These are phyloP conservation scores for Boletus huronensis DNA, from an alignment of 768 basidiomycete species.

Conservation along the genomic window DNA sequence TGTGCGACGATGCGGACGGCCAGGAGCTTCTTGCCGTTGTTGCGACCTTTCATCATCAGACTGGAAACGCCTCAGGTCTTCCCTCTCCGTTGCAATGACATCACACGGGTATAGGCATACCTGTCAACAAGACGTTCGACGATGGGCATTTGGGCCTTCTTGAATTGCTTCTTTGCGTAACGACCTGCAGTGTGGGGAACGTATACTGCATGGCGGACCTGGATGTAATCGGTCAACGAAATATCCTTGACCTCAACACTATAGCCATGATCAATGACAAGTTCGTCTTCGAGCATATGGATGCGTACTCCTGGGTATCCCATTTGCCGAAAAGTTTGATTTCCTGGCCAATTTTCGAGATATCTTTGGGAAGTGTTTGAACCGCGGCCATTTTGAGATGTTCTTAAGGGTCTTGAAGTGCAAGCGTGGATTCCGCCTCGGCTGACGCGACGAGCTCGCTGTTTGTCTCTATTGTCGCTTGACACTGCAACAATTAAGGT, in stretches of 20 bases:
- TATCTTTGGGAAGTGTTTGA: slow-evolving; percentile 76
- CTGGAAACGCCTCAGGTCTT: slow-evolving; percentile 36
- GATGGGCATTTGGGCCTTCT: slow-evolving; percentile 99
- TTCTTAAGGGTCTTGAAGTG: slow-evolving; percentile 31
- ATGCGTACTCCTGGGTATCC: slow-evolving; percentile 91
- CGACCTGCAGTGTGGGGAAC: slow-evolving; percentile 98
- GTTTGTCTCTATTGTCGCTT: slow-evolving; percentile 19
- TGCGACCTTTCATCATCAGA: slow-evolving; percentile 99
- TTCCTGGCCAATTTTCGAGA: slow-evolving; percentile 77
- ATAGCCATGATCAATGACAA: slow-evolving; percentile 18
- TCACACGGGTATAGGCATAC: slow-evolving; percentile 39
- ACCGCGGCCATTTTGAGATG: slow-evolving; percentile 55
- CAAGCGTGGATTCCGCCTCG: slow-evolving; percentile 13
- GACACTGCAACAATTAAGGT: slow-evolving; percentile 22
- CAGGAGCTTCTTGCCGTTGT: slow-evolving; percentile 99
- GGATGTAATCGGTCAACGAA: slow-evolving; percentile 98
- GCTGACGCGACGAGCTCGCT: slow-evolving; percentile 27
- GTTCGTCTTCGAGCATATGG: neutral
- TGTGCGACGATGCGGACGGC: slow-evolving; percentile 99
- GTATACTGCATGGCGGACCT: slow-evolving; percentile 96
- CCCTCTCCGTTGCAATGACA: neutral
- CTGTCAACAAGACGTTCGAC: slow-evolving; percentile 98
- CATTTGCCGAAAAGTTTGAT: slow-evolving; percentile 99
- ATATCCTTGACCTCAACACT: slow-evolving; percentile 99
- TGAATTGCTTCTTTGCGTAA: slow-evolving; percentile 99